These are phyloP conservation scores for Calvatia gigantea DNA, from an alignment of 768 basidiomycete species.

Conservation along the genomic window DNA sequence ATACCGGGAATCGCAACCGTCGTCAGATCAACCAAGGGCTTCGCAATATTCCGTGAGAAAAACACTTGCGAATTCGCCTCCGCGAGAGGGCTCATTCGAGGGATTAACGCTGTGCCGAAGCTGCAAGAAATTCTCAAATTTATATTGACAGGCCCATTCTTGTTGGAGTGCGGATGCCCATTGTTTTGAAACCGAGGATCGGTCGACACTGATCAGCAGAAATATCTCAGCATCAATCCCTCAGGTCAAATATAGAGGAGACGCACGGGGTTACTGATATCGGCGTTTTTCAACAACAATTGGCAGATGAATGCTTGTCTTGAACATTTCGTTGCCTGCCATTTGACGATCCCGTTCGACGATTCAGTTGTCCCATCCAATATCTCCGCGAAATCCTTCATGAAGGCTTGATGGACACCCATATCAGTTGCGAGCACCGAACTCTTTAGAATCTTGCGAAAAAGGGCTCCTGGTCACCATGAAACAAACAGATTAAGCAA, in stretches of 20 bases:
- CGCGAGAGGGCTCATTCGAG: constrained; percentile 41
- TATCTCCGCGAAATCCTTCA: constrained; percentile 56
- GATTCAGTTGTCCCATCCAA: constrained; percentile 30
- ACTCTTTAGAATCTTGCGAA: constrained; percentile 73
- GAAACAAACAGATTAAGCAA: background rate
- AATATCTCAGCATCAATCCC: background rate
- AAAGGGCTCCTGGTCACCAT: constrained; percentile 35
- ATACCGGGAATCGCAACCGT: constrained; percentile 71
- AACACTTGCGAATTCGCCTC: constrained; percentile 85
- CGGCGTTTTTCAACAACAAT: constrained; percentile 93
- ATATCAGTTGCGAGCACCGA: constrained; percentile 94
- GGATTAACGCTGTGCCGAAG: constrained; percentile 60
- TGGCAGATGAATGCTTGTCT: constrained; percentile 79
- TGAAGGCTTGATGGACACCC: constrained; percentile 85
- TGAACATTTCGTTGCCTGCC: constrained; percentile 33
- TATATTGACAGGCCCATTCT: constrained; percentile 90
- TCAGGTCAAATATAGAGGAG: constrained; percentile 4
- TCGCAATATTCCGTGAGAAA: constrained; percentile 80
- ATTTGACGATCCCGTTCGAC: constrained; percentile 8
- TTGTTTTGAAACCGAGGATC: constrained; percentile 82
- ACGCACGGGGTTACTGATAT: constrained; percentile 97
- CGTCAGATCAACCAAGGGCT: constrained; percentile 79
- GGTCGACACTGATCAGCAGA: constrained; percentile 70
- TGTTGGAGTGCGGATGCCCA: constrained; percentile 88
- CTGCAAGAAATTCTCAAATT: constrained; percentile 76